phyloP scores from a whole-genome alignment of 2,329 filamentous ascomycete species.

The Ceratocystis ficicola region DNA sequence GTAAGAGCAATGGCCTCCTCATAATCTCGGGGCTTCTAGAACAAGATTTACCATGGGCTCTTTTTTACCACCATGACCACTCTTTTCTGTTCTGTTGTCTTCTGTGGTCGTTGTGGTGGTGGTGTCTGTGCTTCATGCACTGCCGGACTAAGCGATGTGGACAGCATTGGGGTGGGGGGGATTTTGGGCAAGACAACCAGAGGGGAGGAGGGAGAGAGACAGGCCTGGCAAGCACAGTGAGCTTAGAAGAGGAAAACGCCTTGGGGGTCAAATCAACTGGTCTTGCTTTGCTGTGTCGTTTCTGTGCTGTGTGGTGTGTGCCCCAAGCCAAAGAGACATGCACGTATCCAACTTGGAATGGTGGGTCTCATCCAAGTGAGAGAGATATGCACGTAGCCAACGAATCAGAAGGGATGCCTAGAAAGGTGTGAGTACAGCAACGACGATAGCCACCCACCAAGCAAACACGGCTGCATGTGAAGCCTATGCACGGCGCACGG shows the following conservation, averaged over 20 bases:
- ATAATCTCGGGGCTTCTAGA: background rate
- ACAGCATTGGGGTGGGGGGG: background rate
- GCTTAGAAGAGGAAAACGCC: background rate
- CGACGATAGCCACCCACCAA: background rate
- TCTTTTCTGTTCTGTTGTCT: background rate
- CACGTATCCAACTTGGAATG: conserved; percentile 4
- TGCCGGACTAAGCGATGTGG: background rate
- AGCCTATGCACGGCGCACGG: conserved; percentile 1
- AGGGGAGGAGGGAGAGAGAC: background rate
- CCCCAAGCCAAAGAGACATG: background rate
- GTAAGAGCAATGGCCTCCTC: background rate
- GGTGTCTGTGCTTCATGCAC: background rate
- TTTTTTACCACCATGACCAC: background rate
- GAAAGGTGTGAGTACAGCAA: background rate
- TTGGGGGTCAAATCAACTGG: background rate
- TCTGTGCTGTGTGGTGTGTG: background rate
- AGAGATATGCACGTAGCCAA: conserved; percentile 3
- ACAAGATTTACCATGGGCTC: background rate
- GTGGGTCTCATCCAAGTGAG: background rate
- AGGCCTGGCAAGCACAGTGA: background rate
- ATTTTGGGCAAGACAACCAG: background rate
- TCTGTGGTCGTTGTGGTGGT: background rate
- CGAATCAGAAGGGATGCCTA: background rate
- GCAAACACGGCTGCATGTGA: conserved; percentile 1
- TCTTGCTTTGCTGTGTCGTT: background rate